Evolutionary conservation across 2,329 filamentous ascomycete genomes (phyloP), one percentile per base, ranked within the genome.

Genomic region (Aureobasidium sp.): DNA sequence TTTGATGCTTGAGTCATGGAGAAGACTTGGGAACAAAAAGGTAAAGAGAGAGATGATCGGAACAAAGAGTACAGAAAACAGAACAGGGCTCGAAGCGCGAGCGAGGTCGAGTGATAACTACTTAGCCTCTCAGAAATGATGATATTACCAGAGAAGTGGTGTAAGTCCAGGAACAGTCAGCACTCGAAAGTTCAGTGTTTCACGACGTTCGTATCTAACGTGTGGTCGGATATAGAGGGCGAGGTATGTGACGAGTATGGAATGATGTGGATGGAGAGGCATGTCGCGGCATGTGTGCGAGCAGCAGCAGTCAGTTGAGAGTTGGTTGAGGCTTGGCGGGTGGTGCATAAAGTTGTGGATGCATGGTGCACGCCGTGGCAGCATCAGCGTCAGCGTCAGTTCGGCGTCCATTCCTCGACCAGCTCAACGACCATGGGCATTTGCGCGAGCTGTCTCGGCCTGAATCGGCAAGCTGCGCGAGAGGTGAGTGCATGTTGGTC

Each of bases 401-500:
- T 37, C 37, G 30, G 16, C 30, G n/a, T 41, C 3, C 59, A 61
- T 61, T 61, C 59, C 59, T 61, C 32, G 21, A 61, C 36, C 30
- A 41, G 41, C 50, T 30, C 48, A 53, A 53, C 59, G 21, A 48
- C 70, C 68, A 79, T 80, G 78, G 78, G 77, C 65, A 72, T 77
- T 68, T 80, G 78, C 71, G 71, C 74, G 58, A 80, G 78, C 58
- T 80, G 78, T 68, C 75, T 80, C 57, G 77, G 77, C 67, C 71
- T 73, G 50, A 72, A 73, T 62, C 74, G 76, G 65, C 72, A 73
- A 67, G 67, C 75, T 66, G 77, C 77, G 60, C 73, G 76, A 58
- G 76, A 78, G 62, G 78, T 79, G 64, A 70, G 76, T 71, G 25
- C 41, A 37, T 59, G 44, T 62, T 61, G 44, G 41, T 42, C 6